Percentiles rank a stretch among this genome's conserved stretches.
Evolutionary conservation across 2,329 filamentous ascomycete genomes (phyloP).

Genomic region (Capronia epimyces): DNA sequence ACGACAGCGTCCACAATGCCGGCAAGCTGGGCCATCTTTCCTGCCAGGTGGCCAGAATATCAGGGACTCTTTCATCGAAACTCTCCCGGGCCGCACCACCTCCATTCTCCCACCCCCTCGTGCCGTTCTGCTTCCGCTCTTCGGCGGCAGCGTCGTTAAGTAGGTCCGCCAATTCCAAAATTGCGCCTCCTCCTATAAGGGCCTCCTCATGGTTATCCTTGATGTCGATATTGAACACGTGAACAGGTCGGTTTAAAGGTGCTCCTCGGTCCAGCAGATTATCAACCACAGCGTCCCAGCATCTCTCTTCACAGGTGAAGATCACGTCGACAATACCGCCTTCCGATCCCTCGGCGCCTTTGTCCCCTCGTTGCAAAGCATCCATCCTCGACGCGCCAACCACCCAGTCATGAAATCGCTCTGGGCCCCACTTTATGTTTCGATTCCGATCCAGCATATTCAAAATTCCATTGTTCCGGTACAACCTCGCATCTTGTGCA

Average conservation of each 20-base stretch:
- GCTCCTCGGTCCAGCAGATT: slow-evolving; percentile 81
- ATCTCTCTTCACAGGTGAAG: slow-evolving; percentile 94
- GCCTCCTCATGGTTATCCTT: slow-evolving; percentile 98
- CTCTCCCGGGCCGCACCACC: slow-evolving; percentile 61
- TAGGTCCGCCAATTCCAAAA: slow-evolving; percentile 80
- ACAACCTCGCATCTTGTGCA: slow-evolving; percentile 77
- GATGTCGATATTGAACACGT: slow-evolving; percentile 98
- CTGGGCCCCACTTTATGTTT: slow-evolving; percentile 87
- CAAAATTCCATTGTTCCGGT: slow-evolving; percentile 84
- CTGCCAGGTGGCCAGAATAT: slow-evolving; percentile 88
- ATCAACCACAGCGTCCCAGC: slow-evolving; percentile 96
- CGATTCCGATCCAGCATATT: slow-evolving; percentile 95
- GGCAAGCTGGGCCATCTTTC: slow-evolving; percentile 89
- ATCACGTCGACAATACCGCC: slow-evolving; percentile 88
- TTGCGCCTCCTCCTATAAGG: slow-evolving; percentile 79
- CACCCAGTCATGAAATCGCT: slow-evolving; percentile 97
- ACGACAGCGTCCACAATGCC: slow-evolving; percentile 88
- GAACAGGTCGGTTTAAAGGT: slow-evolving; percentile 84
- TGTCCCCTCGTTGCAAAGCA: slow-evolving; percentile 61
- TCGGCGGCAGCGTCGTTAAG: slow-evolving; percentile 74
- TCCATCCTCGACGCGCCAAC: slow-evolving; percentile 77
- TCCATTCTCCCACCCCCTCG: slow-evolving; percentile 63
- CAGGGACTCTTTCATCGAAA: slow-evolving; percentile 90
- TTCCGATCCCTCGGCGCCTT: slow-evolving; percentile 75
- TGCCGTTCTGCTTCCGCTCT: slow-evolving; percentile 64